Evolutionary conservation across 1,139 yeast genomes (phyloP), one percentile per base, ranked within the genome.

Genomic region (Candida sp.): DNA sequence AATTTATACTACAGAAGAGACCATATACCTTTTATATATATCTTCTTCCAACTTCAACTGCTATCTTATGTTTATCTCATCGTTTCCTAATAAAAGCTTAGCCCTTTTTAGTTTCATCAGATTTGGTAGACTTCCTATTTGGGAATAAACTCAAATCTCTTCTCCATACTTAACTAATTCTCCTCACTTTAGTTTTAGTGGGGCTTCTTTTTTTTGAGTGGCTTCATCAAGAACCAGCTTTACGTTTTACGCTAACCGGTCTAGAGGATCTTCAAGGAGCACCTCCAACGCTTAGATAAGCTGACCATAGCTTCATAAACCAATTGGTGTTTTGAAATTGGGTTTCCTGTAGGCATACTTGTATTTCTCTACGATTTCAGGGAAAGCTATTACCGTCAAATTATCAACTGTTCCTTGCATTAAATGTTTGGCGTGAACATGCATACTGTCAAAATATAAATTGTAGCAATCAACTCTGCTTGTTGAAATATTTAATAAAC

Each of bases 291-390:
- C 49, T 53, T 38, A 55, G 57, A 9, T 56, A 56, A 50, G 55
- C 54, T 15, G 66, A 63, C 77, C 75, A 70, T 43, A 1, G 75
- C 72, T 47, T 67, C 70, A 46, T 70, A 71, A 6, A 64, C 38
- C 71, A 60, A 37, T 64, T 54, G 19, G 42, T 40, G 56, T 61
- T 39, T 58, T 60, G 49, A 70, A 70, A 15, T 50, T 54, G 3
- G 56, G 55, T 45, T 56, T 59, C 45, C 75, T 52, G 15, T 57
- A 50, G 15, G 59, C 49, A 36, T 61, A 15, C 19, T 15, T n/a
- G n/a, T n/a, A n/a, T n/a, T n/a, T n/a, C n/a, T n/a, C n/a, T n/a
- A n/a, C n/a, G n/a, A n/a, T n/a, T n/a, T n/a, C n/a, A n/a, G n/a
- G n/a, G n/a, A n/a, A n/a, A n/a, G 19, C 3, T 15, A 15, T 15